Base-by-base conservation (phyloP, 495 filamentous ascomycete genomes). In the Penicillium goetzii region DNA sequence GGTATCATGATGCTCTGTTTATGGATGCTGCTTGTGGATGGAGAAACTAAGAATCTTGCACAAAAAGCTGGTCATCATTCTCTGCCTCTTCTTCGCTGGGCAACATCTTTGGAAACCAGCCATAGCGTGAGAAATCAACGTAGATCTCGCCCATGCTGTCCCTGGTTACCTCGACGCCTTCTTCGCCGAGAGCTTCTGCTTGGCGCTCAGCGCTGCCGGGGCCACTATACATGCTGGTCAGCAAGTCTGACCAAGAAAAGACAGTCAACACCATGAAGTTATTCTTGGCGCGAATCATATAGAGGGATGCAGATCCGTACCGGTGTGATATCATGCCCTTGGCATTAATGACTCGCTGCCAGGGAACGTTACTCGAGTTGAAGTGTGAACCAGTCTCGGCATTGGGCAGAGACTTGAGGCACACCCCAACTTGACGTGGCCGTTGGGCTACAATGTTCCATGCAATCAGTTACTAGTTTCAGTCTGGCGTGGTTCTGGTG, bases 341-440 rank as follows among this genome's bases (percentile, higher is more conserved):
- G 3, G 90, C 74, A 69, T 93, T 96, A 63, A 97, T 90, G 12
- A 98, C 92, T 51, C 94, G 81, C 79, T 97, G 94, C 94, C 94
- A 98, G 4, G 93, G 94, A 12, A 97, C 93, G 67, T 91, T 97
- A 19, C 75, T 81, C 59, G 82, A 78, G 68, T 97, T 85, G 75
- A 88, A 96, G 58, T 80, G 71, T 33, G 77, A 63, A 5, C 71
- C 68, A 2, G 68, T 68, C 10, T 76, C 72, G 26, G 76, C 67
- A 2, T 75, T 68, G 3, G 94, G 85, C 17, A 98, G 88, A 66
- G 95, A 88, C 71, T 97, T 97, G 1, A 97, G 85, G 68, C 88
- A 92, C 30, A 93, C 80, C 28, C 94, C 93, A 32, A 98, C 93
- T 77, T 97, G 93, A 30, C 92, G 86, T 8, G 88, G 85, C 10